A percentile compares a stretch with the other conserved stretches of the same genome.
Evolutionary conservation across 2,329 filamentous ascomycete species (phyloP).

Genomic region (Aspergillus sp.): DNA sequence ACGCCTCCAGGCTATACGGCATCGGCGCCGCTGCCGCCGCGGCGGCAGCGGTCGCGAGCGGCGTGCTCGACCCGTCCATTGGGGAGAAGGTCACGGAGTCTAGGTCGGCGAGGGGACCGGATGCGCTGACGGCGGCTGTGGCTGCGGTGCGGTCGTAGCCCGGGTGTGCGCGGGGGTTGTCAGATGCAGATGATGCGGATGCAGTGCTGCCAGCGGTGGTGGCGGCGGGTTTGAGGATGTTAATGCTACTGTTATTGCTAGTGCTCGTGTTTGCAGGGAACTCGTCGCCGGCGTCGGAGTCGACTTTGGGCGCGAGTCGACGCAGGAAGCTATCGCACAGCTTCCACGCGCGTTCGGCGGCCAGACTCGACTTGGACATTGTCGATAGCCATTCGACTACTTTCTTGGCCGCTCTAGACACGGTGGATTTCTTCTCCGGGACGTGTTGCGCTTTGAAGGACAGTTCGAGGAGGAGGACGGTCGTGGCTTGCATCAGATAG

Average conservation of each 20-base stretch:
- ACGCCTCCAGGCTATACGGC: constrained; percentile 13
- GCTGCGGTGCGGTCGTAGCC: constrained; percentile 6
- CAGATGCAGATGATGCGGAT: constrained; percentile 7
- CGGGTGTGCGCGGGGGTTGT: constrained; percentile 14
- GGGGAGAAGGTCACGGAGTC: constrained; percentile 8
- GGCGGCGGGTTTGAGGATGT: constrained; percentile 9
- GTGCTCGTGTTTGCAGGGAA: constrained; percentile 18
- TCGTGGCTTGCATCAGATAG: constrained; percentile 36
- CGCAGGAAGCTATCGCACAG: constrained; percentile 28
- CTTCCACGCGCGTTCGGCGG: constrained; percentile 25
- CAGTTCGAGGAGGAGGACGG: constrained; percentile 36
- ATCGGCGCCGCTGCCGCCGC: not conserved
- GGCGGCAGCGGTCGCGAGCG: constrained; percentile 10
- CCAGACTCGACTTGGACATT: constrained; percentile 21
- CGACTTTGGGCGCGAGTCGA: constrained; percentile 24
- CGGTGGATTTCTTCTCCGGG: constrained; percentile 30
- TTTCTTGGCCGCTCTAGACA: constrained; percentile 27
- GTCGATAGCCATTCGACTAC: constrained; percentile 25
- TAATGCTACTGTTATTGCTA: constrained; percentile 15
- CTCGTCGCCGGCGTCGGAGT: constrained; percentile 20
- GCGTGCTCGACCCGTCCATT: constrained; percentile 14
- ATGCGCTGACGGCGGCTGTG: constrained; percentile 3
- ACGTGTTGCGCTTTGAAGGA: constrained; percentile 34
- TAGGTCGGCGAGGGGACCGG: constrained; percentile 9
- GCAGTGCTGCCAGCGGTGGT: constrained; percentile 8